These are phyloP conservation scores for Anthracocystis panici-leucophaei DNA, from an alignment of 1,284 basidiomycete genomes.

Conservation along the genomic window DNA sequence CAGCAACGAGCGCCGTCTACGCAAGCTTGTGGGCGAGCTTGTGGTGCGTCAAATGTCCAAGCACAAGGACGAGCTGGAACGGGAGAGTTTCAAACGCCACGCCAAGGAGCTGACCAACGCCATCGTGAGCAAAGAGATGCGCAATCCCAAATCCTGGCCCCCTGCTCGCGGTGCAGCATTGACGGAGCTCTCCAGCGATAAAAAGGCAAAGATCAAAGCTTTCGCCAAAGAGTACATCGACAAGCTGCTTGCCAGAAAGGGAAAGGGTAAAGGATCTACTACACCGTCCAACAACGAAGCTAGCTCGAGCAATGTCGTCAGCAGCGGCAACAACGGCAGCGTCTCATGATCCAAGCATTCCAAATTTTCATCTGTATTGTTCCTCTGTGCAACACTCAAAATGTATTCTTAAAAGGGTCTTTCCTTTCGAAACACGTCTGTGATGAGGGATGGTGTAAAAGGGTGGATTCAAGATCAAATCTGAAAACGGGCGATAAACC, in stretches of 20 bases:
- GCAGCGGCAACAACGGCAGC: slow-evolving; percentile 1
- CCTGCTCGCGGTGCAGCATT: slow-evolving; percentile 72
- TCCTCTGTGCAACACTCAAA: not conserved
- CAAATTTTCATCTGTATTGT: slow-evolving; percentile 16
- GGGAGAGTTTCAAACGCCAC: slow-evolving; percentile 91
- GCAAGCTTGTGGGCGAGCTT: slow-evolving; percentile 86
- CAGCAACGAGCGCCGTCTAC: slow-evolving; percentile 71
- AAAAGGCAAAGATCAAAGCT: slow-evolving; percentile 87
- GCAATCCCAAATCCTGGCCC: slow-evolving; percentile 72
- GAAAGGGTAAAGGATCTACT: slow-evolving; percentile 15
- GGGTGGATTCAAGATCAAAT: not conserved
- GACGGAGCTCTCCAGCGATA: slow-evolving; percentile 80
- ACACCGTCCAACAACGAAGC: slow-evolving; percentile 10
- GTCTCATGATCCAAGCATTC: not conserved
- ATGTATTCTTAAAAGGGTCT: slow-evolving; percentile 3
- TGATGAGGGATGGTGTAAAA: not conserved
- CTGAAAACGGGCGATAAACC: too few relatives aligned
- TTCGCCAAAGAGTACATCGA: slow-evolving; percentile 84
- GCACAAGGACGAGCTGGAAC: slow-evolving; percentile 82
- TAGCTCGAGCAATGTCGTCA: slow-evolving; percentile 3
- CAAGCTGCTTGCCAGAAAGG: slow-evolving; percentile 59
- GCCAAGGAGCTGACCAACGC: slow-evolving; percentile 90
- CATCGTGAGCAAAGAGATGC: slow-evolving; percentile 93
- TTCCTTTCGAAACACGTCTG: not conserved
- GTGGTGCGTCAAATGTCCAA: slow-evolving; percentile 94